A percentile compares a stretch with the other conserved stretches of the same genome.
Evolutionary conservation across 1,284 basidiomycete genomes (phyloP).

Genomic region (Porogramme epimiltina): DNA sequence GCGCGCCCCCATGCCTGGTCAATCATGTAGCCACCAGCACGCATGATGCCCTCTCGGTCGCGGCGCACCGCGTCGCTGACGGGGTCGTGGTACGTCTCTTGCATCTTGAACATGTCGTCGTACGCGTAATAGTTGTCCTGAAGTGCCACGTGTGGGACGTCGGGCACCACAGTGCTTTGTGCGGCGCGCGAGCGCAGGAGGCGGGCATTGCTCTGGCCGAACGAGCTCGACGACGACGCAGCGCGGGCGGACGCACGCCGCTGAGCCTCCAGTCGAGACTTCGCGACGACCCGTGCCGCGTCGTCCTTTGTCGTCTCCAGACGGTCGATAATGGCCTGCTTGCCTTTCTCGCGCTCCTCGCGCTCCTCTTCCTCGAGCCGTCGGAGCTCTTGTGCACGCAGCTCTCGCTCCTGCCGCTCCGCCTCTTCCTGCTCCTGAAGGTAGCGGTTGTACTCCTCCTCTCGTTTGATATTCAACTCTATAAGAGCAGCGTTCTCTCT

Average conservation of each 20-base stretch:
- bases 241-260: slow-evolving; percentile 59
- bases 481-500: slow-evolving; percentile 81
- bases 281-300: slow-evolving; percentile 68
- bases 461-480: slow-evolving; percentile 76
- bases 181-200: slow-evolving; percentile 58
- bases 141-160: slow-evolving; percentile 75
- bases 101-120: slow-evolving; percentile 64
- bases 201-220: slow-evolving; percentile 49
- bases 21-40: slow-evolving; percentile 82
- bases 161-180: slow-evolving; percentile 62
- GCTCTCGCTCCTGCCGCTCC: slow-evolving; percentile 70
- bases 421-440: slow-evolving; percentile 78
- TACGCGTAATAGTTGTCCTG: slow-evolving; percentile 78
- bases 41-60: slow-evolving; percentile 79
- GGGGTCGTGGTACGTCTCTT: slow-evolving; percentile 65
- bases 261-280: slow-evolving; percentile 63
- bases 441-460: slow-evolving; percentile 70
- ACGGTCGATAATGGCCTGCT: slow-evolving; percentile 77
- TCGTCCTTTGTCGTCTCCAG: slow-evolving; percentile 76
- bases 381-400: slow-evolving; percentile 68
- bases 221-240: slow-evolving; percentile 40
- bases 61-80: slow-evolving; percentile 74
- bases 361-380: slow-evolving; percentile 74
- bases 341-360: slow-evolving; percentile 74
- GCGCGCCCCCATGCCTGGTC: slow-evolving; percentile 89